Evolutionary conservation across 176 grass and related monocot species (phyloP), one percentile per base, ranked within the genome.

Genomic region (Carex kokanica): DNA sequence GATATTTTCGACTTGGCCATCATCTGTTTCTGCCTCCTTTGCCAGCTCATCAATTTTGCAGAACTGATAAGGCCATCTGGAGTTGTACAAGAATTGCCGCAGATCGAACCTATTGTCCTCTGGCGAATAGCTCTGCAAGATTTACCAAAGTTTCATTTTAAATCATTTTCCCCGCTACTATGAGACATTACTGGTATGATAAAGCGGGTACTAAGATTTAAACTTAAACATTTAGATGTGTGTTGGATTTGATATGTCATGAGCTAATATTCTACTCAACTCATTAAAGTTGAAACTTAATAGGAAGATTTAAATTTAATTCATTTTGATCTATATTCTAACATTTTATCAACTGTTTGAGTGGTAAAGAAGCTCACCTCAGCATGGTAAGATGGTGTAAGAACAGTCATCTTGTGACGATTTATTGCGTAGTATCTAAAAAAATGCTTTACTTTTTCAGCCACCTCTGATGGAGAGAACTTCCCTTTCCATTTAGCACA

Each of bases 371-470:
- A 10, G 24, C 11, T 69, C 86, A 95, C 95, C 95, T 94, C 95
- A 13, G 96, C 93, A 81, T 98, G 96, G 64, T 98, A 98, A 21
- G 93, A 95, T 81, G 96, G 93, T 27, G 96, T 98, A 79, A 98
- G 78, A 58, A 98, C 96, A 59, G 96, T 98, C 96, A 98, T 98
- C 85, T 98, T 98, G 60, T 98, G 95, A 20, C 95, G 87, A 83
- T 98, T 98, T 40, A 95, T 95, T n/a, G 96, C 85, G 40, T 98
- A 95, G 78, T 95, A 91, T 75, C 95, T 98, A 45, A 93, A 98
- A 77, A 98, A 98, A 85, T 98, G 92, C 78, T 98, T 98, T 77
- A 98, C 96, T 90, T 98, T 98, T 3, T 98, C 93, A 58, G 96
- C 96, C 61, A 98, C 92, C 60, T 95, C 96, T 51, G 89, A 90